phyloP scores from a whole-genome alignment of 164 flowering plant species.

The Annona squamosa region DNA sequence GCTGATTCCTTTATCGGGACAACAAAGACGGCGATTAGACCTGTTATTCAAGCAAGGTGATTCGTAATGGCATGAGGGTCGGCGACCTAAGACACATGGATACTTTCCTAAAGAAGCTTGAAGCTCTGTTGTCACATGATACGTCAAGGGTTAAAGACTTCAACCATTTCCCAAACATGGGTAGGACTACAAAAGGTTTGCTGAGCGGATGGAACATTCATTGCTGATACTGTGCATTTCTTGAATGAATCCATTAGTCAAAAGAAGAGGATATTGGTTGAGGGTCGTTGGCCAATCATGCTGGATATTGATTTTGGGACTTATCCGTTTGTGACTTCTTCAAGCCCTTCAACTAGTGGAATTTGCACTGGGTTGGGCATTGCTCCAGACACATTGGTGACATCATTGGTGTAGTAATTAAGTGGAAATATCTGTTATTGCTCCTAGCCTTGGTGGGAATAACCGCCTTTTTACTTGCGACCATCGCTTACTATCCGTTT shows the following conservation, averaged over 20 bases:
- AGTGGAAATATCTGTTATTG: slow-evolving; percentile 18
- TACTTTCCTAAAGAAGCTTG: slow-evolving; percentile 82
- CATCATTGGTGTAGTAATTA: slow-evolving; percentile 82
- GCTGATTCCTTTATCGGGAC: slow-evolving; percentile 89
- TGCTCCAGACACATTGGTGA: slow-evolving; percentile 89
- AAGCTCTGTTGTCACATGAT: slow-evolving; percentile 70
- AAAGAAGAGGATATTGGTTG: slow-evolving; percentile 81
- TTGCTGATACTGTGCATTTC: slow-evolving; percentile 79
- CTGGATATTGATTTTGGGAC: slow-evolving; percentile 96
- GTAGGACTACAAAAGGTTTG: slow-evolving; percentile 74
- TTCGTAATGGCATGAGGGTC: slow-evolving; percentile 86
- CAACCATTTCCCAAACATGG: slow-evolving; percentile 53
- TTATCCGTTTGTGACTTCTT: slow-evolving; percentile 93
- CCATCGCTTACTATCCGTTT: too few relatives aligned
- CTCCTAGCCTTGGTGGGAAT: background rate
- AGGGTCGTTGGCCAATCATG: slow-evolving; percentile 99
- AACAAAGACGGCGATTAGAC: slow-evolving; percentile 92
- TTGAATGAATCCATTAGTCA: slow-evolving; percentile 68
- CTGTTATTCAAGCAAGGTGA: slow-evolving; percentile 79
- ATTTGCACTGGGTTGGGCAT: slow-evolving; percentile 97
- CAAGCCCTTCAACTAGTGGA: slow-evolving; percentile 98
- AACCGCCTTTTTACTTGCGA: too few relatives aligned
- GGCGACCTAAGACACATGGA: slow-evolving; percentile 95
- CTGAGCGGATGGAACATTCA: slow-evolving; percentile 81
- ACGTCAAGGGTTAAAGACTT: slow-evolving; percentile 70